Evolutionary conservation across 23 red algal genomes (phyloP).

Genomic region (Gracilaria caudata): DNA sequence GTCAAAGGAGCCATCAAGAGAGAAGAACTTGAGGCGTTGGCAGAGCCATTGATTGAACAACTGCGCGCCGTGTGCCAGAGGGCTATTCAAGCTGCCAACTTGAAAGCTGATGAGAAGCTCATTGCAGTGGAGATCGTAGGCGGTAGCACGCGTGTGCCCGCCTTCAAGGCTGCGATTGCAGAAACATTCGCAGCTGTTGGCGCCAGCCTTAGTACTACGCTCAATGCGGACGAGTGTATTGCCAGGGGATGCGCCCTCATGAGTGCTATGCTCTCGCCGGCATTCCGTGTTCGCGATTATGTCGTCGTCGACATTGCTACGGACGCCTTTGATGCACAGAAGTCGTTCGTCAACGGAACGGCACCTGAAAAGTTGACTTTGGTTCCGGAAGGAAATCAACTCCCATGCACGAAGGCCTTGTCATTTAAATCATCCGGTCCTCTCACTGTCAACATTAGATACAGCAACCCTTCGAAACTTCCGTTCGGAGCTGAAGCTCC

Average conservation of each 20-base stretch:
- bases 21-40: slow-evolving; percentile 73
- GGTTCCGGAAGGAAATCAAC: slow-evolving; percentile 61
- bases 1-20: slow-evolving; percentile 72
- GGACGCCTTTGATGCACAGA: slow-evolving; percentile 73
- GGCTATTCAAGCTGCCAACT: slow-evolving; percentile 48
- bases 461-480: slow-evolving; percentile 32
- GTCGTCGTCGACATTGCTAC: slow-evolving; percentile 78
- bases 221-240: slow-evolving; percentile 97
- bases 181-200: slow-evolving; percentile 56
- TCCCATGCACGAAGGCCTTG: slow-evolving; percentile 79
- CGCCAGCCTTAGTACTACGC: slow-evolving; percentile 66
- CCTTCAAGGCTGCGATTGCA: slow-evolving; percentile 75
- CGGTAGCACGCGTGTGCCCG: slow-evolving; percentile 86
- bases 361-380: slow-evolving; percentile 58
- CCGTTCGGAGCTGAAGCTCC: slow-evolving; percentile 36
- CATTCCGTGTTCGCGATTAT: slow-evolving; percentile 85
- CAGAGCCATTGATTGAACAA: slow-evolving; percentile 65
- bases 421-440: slow-evolving; percentile 84
- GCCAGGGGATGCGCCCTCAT: slow-evolving; percentile 91
- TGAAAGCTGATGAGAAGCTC: slow-evolving; percentile 57
- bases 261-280: slow-evolving; percentile 93
- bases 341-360: slow-evolving; percentile 46
- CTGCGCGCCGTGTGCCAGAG: slow-evolving; percentile 50
- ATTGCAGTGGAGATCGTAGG: slow-evolving; percentile 91
- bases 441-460: slow-evolving; percentile 59